These are phyloP conservation scores for Moricandia moricandioides DNA, from an alignment of 345 rosid species.

Conservation along the genomic window DNA sequence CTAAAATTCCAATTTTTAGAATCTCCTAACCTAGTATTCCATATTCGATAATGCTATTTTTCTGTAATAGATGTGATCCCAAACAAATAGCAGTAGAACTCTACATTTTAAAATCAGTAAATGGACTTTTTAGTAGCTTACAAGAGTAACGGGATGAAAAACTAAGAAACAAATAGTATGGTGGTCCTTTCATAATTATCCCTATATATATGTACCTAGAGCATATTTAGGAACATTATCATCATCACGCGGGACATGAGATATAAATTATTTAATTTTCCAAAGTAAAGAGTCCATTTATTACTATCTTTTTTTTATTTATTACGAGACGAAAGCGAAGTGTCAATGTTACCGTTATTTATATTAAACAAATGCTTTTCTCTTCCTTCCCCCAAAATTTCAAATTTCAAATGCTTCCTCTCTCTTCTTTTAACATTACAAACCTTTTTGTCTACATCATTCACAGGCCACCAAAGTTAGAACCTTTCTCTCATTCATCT, in stretches of 20 bases:
- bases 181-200: not conserved
- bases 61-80: not conserved
- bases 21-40: not conserved
- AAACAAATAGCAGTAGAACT: not conserved
- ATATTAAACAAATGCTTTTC: not conserved
- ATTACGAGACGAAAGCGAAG: conserved; percentile 33
- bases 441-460: conserved; percentile 21
- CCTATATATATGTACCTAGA: not conserved
- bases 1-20: not conserved
- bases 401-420: conserved; percentile 46
- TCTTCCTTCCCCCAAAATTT: conserved; percentile 33
- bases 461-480: conserved; percentile 27
- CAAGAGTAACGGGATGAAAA: not conserved
- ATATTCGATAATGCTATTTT: not conserved
- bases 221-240: not conserved
- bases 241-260: conserved; percentile 28
- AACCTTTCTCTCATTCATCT: conserved; percentile 14
- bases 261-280: conserved; percentile 12
- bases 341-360: conserved; percentile 35
- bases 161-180: not conserved
- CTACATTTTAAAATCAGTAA: not conserved
- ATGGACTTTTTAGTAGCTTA: not conserved
- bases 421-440: conserved; percentile 28
- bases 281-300: not conserved
- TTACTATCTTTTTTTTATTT: not conserved